Base-by-base conservation (phyloP, 108 stramenopile species). In the Nannochloropsis oceanica region DNA sequence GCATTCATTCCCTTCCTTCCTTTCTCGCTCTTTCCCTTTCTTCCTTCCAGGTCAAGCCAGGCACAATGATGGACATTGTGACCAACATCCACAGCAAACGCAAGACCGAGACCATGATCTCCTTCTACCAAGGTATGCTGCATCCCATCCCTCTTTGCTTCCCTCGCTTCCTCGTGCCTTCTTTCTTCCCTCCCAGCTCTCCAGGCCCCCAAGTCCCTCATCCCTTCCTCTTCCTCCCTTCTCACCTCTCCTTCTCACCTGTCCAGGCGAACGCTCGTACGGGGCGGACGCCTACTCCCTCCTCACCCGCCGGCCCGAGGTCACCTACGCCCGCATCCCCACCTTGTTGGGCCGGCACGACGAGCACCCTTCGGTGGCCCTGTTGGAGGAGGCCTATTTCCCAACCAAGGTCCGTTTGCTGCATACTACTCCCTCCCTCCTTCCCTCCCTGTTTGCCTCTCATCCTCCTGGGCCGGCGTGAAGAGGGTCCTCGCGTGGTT, bases 11-110 rank as follows among this genome's bases (percentile, higher is more conserved):
- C 43, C 42, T 26, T 27, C 43, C 82, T 43, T 83, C 42, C 43
- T 44, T 13, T 13, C 25, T 43, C 43, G 9, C 26, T 26, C 82
- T 42, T 43, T 14, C 43, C 25, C 24, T 79, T 44, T 73, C 83
- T 83, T 79, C 84, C 27, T 96, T 95, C 18, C 91, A 98, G 81
- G 98, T 99, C 82, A 94, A 96, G 87, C 95, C 96, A 83, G 96
- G 96, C 82, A 94, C 94, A 79, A 96, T 97, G 20, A 90, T 99
- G 88, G 97, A 97, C 88, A 99, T 99, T 92, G 97, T 99, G 5
- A 98, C 97, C 82, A 99, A 99, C 92, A 84, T 94, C 83, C 96
- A 97, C 83, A 94, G 96, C 80, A 99, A 99, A 92, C 94, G 99
- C 82, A 99, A 98, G 92, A 99, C 98, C 34, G 96, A 97, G 85